A percentile compares a stretch with the other conserved stretches of the same genome.
These are phyloP conservation scores for Pseudofabraea citricarpa DNA, from an alignment of 2,329 filamentous ascomycete genomes.

Conservation along the genomic window DNA sequence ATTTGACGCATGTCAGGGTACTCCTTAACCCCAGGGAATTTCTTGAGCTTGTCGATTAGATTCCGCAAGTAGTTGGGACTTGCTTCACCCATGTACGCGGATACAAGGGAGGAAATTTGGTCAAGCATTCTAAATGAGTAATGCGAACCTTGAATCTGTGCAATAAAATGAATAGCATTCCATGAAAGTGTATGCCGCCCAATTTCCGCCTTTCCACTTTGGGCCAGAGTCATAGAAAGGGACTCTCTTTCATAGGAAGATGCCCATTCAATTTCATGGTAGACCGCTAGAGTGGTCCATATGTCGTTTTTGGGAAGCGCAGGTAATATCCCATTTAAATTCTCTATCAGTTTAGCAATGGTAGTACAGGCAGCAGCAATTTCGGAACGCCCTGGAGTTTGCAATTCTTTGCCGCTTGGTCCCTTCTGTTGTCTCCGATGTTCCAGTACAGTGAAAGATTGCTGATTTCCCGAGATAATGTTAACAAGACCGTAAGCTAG, in stretches of 20 bases:
- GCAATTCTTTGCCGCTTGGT: conserved; percentile 20
- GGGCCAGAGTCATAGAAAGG: conserved; percentile 8
- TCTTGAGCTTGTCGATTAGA: conserved; percentile 14
- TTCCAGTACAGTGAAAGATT: conserved; percentile 19
- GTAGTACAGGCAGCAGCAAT: conserved; percentile 18
- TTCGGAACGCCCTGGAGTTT: conserved; percentile 17
- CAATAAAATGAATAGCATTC: conserved; percentile 26
- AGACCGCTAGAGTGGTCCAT: conserved; percentile 22
- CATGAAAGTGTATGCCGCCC: conserved; percentile 16
- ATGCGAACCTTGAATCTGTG: conserved; percentile 25
- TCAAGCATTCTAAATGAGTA: conserved; percentile 29
- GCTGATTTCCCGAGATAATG: conserved; percentile 23
- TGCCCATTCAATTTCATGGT: conserved; percentile 25
- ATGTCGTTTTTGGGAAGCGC: conserved; percentile 9
- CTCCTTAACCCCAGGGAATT: conserved; percentile 17
- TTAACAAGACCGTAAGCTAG: conserved; percentile 52
- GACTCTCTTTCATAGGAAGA: conserved; percentile 15
- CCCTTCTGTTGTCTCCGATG: conserved; percentile 22
- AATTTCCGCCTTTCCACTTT: neutral
- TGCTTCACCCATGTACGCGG: neutral
- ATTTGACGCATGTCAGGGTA: conserved; percentile 9
- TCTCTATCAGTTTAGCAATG: conserved; percentile 11
- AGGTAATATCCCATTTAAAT: conserved; percentile 11
- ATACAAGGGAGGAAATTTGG: conserved; percentile 20
- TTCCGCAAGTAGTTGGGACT: conserved; percentile 7